Conservation (phyloP, 148 eudicot species). For the Amaranthus hypochondriacus region DNA sequence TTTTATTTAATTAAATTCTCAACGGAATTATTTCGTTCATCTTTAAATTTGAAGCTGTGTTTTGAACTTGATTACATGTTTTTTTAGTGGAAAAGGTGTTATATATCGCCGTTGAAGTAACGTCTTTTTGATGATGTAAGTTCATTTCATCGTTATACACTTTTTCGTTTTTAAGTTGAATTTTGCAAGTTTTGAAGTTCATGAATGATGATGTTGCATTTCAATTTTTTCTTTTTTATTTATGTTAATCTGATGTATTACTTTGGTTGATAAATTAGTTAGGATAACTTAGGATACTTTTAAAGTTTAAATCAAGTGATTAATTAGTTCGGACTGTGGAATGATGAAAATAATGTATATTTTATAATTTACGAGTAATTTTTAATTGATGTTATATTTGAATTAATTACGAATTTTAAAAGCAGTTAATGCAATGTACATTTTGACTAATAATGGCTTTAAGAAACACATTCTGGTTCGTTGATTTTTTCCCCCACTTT, state of each 20-base stretch:
- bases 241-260: no score
- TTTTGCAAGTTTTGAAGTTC: slow-evolving; percentile 7
- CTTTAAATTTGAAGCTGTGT: no score
- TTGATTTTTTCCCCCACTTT: neutral
- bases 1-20: neutral
- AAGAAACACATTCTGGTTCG: neutral
- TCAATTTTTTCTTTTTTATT: no score
- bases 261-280: neutral
- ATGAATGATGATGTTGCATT: no score
- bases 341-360: no score
- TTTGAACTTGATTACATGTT: neutral
- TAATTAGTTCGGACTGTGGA: no score
- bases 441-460: neutral
- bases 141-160: neutral
- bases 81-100: slow-evolving; percentile 14
- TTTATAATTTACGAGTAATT: neutral
- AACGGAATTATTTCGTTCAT: no score
- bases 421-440: neutral
- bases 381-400: no score
- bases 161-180: neutral
- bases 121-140: slow-evolving; percentile 22
- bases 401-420: neutral
- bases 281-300: neutral
- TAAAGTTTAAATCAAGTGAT: no score
- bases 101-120: neutral